Evolutionary conservation across 2,329 filamentous ascomycete species (phyloP).

Genomic region (Aureobasidium subglaciale): DNA sequence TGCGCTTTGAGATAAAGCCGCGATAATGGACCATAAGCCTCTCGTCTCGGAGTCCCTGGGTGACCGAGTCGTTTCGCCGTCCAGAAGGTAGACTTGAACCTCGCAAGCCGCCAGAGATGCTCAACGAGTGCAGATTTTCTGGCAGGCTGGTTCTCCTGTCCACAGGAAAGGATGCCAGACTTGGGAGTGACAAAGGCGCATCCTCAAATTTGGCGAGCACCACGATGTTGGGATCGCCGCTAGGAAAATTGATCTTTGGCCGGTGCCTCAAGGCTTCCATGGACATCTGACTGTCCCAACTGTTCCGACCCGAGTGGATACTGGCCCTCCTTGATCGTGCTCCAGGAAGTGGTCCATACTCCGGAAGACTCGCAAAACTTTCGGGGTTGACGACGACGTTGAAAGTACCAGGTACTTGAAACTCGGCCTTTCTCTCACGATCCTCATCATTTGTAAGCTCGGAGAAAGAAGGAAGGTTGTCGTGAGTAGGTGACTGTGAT

Average conservation of each 20-base stretch:
- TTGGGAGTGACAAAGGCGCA: conserved; percentile 17
- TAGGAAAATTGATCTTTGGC: conserved; percentile 3
- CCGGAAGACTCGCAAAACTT: conserved; percentile 47
- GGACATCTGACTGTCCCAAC: neutral
- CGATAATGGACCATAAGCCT: conserved; percentile 18
- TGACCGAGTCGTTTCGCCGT: conserved; percentile 2
- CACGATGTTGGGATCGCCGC: conserved; percentile 41
- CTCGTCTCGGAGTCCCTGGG: conserved; percentile 14
- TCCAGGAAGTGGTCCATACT: conserved; percentile 33
- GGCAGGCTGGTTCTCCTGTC: conserved; percentile 17
- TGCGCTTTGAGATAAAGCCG: conserved; percentile 17
- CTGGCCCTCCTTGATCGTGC: neutral
- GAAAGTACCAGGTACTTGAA: conserved; percentile 46
- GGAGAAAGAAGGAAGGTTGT: conserved; percentile 49
- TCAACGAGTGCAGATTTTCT: conserved; percentile 10
- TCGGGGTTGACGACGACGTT: conserved; percentile 48
- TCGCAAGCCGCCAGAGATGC: conserved; percentile 9
- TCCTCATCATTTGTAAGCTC: conserved; percentile 50
- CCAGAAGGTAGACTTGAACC: conserved; percentile 5
- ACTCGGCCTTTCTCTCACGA: conserved; percentile 49
- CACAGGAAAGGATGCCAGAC: conserved; percentile 8
- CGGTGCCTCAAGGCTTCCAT: conserved; percentile 19
- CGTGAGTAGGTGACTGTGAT: conserved; percentile 24
- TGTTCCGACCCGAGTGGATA: neutral
- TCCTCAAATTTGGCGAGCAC: conserved; percentile 47